These are phyloP conservation scores for Blastobotrys apis DNA, from an alignment of 1,139 yeast species.

Conservation along the genomic window DNA sequence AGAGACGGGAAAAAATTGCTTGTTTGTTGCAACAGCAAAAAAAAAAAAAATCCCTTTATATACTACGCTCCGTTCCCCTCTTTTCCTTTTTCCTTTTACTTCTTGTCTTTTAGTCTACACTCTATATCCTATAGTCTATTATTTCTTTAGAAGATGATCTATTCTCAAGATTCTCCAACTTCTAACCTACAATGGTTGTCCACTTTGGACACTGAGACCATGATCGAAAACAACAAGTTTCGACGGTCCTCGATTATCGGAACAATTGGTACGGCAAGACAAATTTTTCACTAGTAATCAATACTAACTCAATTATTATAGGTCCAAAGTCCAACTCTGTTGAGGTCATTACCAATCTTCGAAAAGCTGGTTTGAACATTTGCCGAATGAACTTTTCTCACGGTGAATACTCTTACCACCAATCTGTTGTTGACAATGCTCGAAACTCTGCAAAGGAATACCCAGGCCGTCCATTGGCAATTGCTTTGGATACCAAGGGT, in stretches of 20 bases:
- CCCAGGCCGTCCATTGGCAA: constrained; percentile 95
- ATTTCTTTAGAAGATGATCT: constrained; percentile 26
- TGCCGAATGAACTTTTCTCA: constrained; percentile 99
- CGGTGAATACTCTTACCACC: constrained; percentile 96
- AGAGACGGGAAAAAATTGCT: too few species aligned
- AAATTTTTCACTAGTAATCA: not conserved
- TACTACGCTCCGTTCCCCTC: not conserved
- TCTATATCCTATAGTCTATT: not conserved
- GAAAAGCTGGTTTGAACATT: constrained; percentile 96
- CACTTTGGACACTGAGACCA: constrained; percentile 66
- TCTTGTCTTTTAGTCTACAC: constrained; percentile 5
- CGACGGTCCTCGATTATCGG: constrained; percentile 98
- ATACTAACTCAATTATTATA: constrained; percentile 1
- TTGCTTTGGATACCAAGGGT: constrained; percentile 98
- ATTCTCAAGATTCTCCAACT: constrained; percentile 28
- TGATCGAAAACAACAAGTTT: constrained; percentile 64
- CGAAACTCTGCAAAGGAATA: constrained; percentile 87
- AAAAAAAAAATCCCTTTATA: constrained; percentile 1
- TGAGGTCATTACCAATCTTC: constrained; percentile 77
- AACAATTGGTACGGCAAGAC: constrained; percentile 65
- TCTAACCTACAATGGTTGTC: constrained; percentile 73
- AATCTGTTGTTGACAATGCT: constrained; percentile 91
- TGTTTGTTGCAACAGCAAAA: too few species aligned
- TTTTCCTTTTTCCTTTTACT: constrained; percentile 5
- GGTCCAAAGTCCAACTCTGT: constrained; percentile 91